A percentile compares a stretch with the other conserved stretches of the same genome.
Evolutionary conservation across 805 yeast genomes (phyloP).

Genomic region (Candida pini): DNA sequence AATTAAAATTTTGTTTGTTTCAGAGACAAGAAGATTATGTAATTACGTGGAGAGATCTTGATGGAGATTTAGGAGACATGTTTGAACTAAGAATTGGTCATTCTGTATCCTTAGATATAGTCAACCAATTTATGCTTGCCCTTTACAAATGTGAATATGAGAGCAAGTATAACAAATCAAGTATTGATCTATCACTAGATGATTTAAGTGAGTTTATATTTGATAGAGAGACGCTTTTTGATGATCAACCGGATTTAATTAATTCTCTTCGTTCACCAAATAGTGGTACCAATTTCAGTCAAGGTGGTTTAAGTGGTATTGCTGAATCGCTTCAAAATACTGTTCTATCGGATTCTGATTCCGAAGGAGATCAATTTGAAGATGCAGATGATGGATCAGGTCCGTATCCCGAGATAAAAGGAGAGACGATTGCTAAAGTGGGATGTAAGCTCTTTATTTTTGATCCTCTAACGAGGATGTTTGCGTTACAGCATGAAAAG

Average conservation of each 20-base stretch:
- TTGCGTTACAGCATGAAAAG: conserved; percentile 35
- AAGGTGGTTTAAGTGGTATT: background rate
- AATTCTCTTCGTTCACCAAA: conserved; percentile 14
- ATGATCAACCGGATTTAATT: conserved; percentile 17
- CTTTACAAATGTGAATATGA: conserved; percentile 71
- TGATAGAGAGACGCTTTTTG: conserved; percentile 26
- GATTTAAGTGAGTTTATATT: conserved; percentile 56
- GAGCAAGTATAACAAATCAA: conserved; percentile 56
- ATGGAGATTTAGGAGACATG: conserved; percentile 81
- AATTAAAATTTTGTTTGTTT: conserved; percentile 49
- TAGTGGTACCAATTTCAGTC: no score
- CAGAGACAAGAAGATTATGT: conserved; percentile 46
- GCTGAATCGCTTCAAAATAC: background rate
- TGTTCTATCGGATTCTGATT: conserved; percentile 16
- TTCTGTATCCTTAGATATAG: conserved; percentile 47
- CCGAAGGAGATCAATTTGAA: conserved; percentile 21
- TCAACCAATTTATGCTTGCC: conserved; percentile 57
- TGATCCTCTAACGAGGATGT: conserved; percentile 46
- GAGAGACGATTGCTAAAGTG: conserved; percentile 16
- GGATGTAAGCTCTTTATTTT: conserved; percentile 43
- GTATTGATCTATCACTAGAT: conserved; percentile 36
- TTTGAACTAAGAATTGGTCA: conserved; percentile 75
- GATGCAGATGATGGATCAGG: conserved; percentile 25
- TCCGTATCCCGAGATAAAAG: conserved; percentile 4
- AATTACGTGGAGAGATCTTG: conserved; percentile 74